phyloP scores from a whole-genome alignment of 169 alveolate genomes.

The Cryptosporidium tyzzeri region DNA sequence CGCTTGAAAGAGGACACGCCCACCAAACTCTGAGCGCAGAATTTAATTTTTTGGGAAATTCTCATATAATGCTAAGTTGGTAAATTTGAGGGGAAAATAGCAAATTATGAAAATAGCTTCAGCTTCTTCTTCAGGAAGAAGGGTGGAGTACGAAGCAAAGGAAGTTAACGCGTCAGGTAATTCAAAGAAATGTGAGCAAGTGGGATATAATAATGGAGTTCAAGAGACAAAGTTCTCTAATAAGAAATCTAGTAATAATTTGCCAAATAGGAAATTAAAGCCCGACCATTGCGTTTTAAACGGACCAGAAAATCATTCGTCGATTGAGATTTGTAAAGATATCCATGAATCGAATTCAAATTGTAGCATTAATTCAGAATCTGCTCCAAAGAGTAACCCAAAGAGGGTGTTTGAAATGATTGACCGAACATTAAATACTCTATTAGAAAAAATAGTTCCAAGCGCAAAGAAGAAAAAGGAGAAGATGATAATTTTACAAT shows the following conservation, averaged over 20 bases:
- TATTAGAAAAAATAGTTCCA: conserved; percentile 64
- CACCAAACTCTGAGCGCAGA: conserved; percentile 57
- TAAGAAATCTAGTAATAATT: conserved; percentile 2
- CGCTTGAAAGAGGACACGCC: conserved; percentile 78
- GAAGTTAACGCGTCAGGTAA: conserved; percentile 19
- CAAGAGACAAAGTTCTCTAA: conserved; percentile 42
- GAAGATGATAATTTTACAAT: conserved; percentile 45
- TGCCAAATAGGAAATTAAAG: conserved; percentile 12
- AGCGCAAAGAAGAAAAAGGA: conserved; percentile 62
- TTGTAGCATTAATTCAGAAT: conserved; percentile 29
- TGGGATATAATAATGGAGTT: conserved; percentile 5
- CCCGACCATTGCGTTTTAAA: conserved; percentile 23
- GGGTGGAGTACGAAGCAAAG: conserved; percentile 41
- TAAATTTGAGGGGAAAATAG: conserved; percentile 9
- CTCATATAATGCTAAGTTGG: conserved; percentile 44
- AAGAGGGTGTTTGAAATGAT: conserved; percentile 63
- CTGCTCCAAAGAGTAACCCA: conserved; percentile 41
- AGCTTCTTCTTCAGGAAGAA: conserved; percentile 42
- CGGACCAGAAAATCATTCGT: conserved; percentile 1
- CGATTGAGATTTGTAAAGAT: conserved; percentile 22
- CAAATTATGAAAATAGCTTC: conserved; percentile 32
- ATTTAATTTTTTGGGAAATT: conserved; percentile 27
- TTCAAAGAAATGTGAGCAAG: conserved; percentile 24
- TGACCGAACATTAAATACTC: conserved; percentile 40
- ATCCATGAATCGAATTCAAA: conserved; percentile 17